phyloP scores from a whole-genome alignment of 345 rosid species.

The Acer yangbiense region DNA sequence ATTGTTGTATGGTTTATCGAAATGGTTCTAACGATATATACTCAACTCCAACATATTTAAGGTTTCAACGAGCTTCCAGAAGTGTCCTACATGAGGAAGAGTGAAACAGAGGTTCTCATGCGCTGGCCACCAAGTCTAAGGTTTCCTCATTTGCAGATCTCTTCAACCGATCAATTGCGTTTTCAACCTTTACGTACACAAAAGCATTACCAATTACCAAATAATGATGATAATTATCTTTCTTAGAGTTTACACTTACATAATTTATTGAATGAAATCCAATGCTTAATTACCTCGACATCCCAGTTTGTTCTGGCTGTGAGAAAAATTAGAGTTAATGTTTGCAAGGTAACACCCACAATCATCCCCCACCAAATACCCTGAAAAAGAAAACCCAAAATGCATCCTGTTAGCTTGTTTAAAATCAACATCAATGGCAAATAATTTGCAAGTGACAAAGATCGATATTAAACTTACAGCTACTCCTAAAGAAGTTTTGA shows the following conservation, averaged over 20 bases:
- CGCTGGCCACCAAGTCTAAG: conserved; percentile 21
- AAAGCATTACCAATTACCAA: not conserved
- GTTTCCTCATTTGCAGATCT: conserved; percentile 45
- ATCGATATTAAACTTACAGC: conserved; percentile 45
- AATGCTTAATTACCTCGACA: conserved; percentile 47
- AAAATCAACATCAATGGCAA: not conserved
- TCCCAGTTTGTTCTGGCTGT: conserved; percentile 83
- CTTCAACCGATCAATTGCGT: conserved; percentile 52
- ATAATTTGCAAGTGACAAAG: not conserved
- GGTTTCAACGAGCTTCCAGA: too few relatives aligned
- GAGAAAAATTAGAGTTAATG: conserved; percentile 57
- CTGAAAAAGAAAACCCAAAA: conserved; percentile 29
- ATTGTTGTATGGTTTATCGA: too few relatives aligned
- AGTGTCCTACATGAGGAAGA: too few relatives aligned
- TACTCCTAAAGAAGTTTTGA: conserved; percentile 77
- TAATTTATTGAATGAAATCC: not conserved
- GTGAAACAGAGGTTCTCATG: not conserved
- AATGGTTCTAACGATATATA: too few relatives aligned
- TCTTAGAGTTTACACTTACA: too few relatives aligned
- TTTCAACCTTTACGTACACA: conserved; percentile 56
- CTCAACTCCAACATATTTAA: too few relatives aligned
- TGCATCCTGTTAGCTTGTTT: not conserved
- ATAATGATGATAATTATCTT: not conserved
- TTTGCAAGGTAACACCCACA: conserved; percentile 71
- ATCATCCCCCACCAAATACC: conserved; percentile 98